Conservation (phyloP, 2,329 filamentous ascomycete genomes). For the Coleophoma cylindrospora region DNA sequence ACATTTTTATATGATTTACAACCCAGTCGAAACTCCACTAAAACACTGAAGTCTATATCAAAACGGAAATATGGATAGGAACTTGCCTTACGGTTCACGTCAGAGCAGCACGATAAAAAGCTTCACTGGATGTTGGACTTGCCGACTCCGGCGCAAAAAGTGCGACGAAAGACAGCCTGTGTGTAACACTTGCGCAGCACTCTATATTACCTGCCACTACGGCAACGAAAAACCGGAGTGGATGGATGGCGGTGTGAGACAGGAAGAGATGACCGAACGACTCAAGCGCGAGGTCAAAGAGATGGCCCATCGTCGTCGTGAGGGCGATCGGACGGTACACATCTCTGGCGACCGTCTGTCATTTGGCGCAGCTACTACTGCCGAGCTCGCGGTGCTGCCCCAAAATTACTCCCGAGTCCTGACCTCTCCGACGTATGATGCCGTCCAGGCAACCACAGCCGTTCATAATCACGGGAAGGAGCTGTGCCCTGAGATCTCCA, state of each 20-base stretch:
- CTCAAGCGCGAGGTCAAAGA: slow-evolving; percentile 55
- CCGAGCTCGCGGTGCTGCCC: slow-evolving; percentile 1
- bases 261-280: slow-evolving; percentile 43
- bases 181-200: slow-evolving; percentile 43
- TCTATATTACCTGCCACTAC: slow-evolving; percentile 53
- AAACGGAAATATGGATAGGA: background rate
- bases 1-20: too few relatives aligned
- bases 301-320: slow-evolving; percentile 43
- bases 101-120: background rate
- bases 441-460: background rate
- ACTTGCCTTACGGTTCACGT: background rate
- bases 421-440: background rate
- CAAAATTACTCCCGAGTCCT: background rate
- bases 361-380: slow-evolving; percentile 4
- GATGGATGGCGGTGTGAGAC: slow-evolving; percentile 25
- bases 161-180: slow-evolving; percentile 49
- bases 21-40: too few relatives aligned
- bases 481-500: slow-evolving; percentile 7
- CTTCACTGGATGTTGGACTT: slow-evolving; percentile 27
- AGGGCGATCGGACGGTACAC: slow-evolving; percentile 2
- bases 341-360: slow-evolving; percentile 1
- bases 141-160: slow-evolving; percentile 55
- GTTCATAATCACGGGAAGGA: slow-evolving; percentile 8
- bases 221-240: slow-evolving; percentile 30
- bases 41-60: too few relatives aligned